Conservation (phyloP, 805 yeast genomes). For the Cyberlindnera mississippiensis region DNA sequence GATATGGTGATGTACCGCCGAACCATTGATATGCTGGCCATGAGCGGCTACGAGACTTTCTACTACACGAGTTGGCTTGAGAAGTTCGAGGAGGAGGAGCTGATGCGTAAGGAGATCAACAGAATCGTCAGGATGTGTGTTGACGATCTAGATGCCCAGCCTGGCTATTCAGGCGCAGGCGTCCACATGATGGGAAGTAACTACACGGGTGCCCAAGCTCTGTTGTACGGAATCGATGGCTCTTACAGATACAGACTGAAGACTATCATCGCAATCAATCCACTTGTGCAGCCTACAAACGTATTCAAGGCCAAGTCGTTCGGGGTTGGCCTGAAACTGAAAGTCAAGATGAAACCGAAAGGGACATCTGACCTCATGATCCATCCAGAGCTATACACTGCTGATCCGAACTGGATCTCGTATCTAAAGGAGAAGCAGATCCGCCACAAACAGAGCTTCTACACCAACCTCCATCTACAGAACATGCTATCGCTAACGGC, state of each 20-base stretch:
- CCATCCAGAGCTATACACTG: slow-evolving; percentile 9
- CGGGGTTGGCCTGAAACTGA: slow-evolving; percentile 7
- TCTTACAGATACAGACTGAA: slow-evolving; percentile 13
- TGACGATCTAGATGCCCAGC: slow-evolving; percentile 16
- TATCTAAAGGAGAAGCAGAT: slow-evolving; percentile 5
- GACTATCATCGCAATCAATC: slow-evolving; percentile 20
- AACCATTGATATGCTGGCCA: slow-evolving; percentile 16
- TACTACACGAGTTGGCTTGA: slow-evolving; percentile 13
- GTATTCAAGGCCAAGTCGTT: slow-evolving; percentile 1
- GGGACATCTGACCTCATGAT: slow-evolving; percentile 4
- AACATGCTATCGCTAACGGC: slow-evolving; percentile 5
- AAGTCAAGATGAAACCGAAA: slow-evolving; percentile 12
- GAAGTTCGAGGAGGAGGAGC: slow-evolving; percentile 8
- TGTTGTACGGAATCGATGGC: slow-evolving; percentile 20
- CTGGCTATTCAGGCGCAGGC: background rate
- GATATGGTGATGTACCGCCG: slow-evolving; percentile 13
- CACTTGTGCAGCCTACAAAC: slow-evolving; percentile 13
- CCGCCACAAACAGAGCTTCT: slow-evolving; percentile 1
- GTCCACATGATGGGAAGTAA: slow-evolving; percentile 18
- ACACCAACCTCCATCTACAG: slow-evolving; percentile 7
- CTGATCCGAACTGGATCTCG: slow-evolving; percentile 11
- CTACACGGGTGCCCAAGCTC: slow-evolving; percentile 17
- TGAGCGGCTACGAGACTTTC: slow-evolving; percentile 19
- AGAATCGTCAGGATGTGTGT: slow-evolving; percentile 19
- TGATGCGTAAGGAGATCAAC: slow-evolving; percentile 17